Evolutionary conservation across 1,139 yeast species (phyloP).

Genomic region (Protomyces inundatus): DNA sequence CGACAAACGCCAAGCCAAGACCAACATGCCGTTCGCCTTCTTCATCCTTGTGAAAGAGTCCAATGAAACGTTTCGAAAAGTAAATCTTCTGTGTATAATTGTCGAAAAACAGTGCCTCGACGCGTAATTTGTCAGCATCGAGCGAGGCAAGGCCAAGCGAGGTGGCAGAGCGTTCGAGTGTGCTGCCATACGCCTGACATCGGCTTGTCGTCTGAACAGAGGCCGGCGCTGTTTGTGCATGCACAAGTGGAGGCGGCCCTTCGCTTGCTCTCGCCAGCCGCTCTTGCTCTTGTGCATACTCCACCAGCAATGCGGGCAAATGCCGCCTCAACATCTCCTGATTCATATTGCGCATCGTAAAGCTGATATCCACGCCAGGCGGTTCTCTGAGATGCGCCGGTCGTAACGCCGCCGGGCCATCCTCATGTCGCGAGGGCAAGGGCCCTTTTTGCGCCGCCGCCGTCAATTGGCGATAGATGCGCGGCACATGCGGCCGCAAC

Average conservation of each 20-base stretch:
- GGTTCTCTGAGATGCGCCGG: background rate
- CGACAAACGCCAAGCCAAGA: slow-evolving; percentile 12
- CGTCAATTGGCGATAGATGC: slow-evolving; percentile 12
- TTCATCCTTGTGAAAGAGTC: slow-evolving; percentile 15
- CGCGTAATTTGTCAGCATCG: slow-evolving; percentile 7
- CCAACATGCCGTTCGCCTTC: slow-evolving; percentile 14
- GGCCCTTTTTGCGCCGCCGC: background rate
- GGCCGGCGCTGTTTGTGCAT: background rate
- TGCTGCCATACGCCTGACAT: too few species aligned
- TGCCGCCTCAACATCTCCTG: slow-evolving; percentile 11
- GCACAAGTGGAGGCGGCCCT: background rate
- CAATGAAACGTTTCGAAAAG: slow-evolving; percentile 13
- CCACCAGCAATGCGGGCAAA: slow-evolving; percentile 7
- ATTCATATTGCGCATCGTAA: slow-evolving; percentile 3
- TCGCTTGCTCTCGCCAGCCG: background rate
- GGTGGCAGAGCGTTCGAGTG: background rate
- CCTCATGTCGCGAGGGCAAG: background rate
- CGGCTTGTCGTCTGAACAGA: background rate
- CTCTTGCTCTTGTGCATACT: slow-evolving; percentile 5
- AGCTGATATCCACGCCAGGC: slow-evolving; percentile 10
- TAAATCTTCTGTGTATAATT: slow-evolving; percentile 15
- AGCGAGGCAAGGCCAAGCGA: background rate
- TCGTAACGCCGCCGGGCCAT: slow-evolving; percentile 20
- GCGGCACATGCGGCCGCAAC: slow-evolving; percentile 7
- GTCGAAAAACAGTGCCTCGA: slow-evolving; percentile 10